A percentile compares a stretch with the other conserved stretches of the same genome.
These are phyloP conservation scores for Septoria linicola DNA, from an alignment of 2,329 filamentous ascomycete species.

Conservation along the genomic window DNA sequence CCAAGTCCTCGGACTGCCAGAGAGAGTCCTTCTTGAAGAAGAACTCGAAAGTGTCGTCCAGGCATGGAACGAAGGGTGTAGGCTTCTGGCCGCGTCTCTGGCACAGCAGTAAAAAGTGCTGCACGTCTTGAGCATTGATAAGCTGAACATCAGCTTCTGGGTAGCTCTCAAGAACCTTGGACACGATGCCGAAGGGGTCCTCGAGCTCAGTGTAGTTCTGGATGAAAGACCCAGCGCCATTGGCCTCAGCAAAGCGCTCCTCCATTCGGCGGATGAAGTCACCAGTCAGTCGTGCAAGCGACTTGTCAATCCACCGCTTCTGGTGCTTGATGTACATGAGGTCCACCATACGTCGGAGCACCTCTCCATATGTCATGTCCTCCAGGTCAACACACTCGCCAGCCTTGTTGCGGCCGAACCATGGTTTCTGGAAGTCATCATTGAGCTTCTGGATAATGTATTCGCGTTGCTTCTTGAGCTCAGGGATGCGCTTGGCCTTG, in stretches of 20 bases:
- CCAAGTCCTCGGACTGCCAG: constrained; percentile 97
- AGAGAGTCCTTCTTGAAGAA: constrained; percentile 99
- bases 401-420: constrained; percentile 83
- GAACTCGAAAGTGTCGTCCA: constrained; percentile 97
- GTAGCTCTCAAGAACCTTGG: constrained; percentile 77
- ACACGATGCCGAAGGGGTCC: constrained; percentile 73
- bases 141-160: constrained; percentile 85
- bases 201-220: constrained; percentile 89
- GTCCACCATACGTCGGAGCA: constrained; percentile 81
- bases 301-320: constrained; percentile 85
- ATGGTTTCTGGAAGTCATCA: constrained; percentile 94
- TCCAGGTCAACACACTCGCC: constrained; percentile 83
- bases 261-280: constrained; percentile 97
- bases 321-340: constrained; percentile 91
- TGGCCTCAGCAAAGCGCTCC: constrained; percentile 80
- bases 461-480: constrained; percentile 82
- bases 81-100: constrained; percentile 92
- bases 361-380: constrained; percentile 92
- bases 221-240: constrained; percentile 74
- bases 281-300: constrained; percentile 77
- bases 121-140: constrained; percentile 97
- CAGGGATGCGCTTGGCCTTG: constrained; percentile 86
- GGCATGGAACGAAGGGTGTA: constrained; percentile 88
- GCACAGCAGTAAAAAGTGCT: constrained; percentile 93
- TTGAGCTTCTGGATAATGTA: constrained; percentile 96